Evolutionary conservation across 257 asterid species (phyloP).

Genomic region (Salvia splendens): DNA sequence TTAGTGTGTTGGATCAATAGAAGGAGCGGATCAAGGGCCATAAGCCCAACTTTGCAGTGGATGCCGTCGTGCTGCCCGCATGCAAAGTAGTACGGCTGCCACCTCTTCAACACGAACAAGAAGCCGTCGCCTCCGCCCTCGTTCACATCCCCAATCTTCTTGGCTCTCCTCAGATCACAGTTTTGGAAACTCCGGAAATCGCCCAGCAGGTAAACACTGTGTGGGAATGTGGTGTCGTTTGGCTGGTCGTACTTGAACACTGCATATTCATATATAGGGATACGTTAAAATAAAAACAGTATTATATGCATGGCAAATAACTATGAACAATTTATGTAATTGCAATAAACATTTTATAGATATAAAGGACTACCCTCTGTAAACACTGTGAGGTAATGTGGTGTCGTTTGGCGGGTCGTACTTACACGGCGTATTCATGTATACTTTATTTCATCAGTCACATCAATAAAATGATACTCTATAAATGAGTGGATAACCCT

Average conservation of each 20-base stretch:
- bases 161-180: conserved; percentile 61
- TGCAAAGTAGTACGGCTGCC: conserved; percentile 65
- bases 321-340: too few relatives aligned
- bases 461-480: too few relatives aligned
- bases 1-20: background rate
- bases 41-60: conserved; percentile 70
- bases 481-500: too few relatives aligned
- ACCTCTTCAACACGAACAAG: conserved; percentile 54
- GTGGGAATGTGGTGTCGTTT: conserved; percentile 55
- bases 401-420: too few relatives aligned
- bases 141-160: conserved; percentile 49
- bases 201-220: conserved; percentile 64
- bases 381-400: too few relatives aligned
- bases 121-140: conserved; percentile 61
- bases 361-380: too few relatives aligned
- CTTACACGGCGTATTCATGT: too few relatives aligned
- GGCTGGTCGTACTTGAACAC: conserved; percentile 81
- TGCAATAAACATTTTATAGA: too few relatives aligned
- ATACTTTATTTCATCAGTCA: too few relatives aligned
- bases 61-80: conserved; percentile 62
- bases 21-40: conserved; percentile 60
- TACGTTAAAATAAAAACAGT: too few relatives aligned
- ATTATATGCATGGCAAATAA: too few relatives aligned
- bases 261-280: conserved; percentile 23
- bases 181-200: conserved; percentile 57